Conservation (phyloP, 2,329 filamentous ascomycete species). For the Fusarium multiceps region DNA sequence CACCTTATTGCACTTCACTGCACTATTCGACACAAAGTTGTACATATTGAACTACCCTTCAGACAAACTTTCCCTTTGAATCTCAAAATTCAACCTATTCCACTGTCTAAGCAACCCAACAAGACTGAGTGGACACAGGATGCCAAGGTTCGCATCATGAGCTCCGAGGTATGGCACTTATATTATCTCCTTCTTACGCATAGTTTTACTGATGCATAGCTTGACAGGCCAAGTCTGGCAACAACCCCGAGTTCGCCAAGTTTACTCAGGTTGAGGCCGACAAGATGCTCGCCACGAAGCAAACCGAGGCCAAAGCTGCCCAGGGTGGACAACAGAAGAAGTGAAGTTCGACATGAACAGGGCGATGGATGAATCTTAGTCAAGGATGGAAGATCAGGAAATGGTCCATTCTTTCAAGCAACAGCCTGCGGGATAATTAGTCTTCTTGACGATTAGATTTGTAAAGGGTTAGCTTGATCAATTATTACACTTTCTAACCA, state of each 20-base stretch:
- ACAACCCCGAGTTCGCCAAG: constrained; percentile 5
- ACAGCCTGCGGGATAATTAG: background rate
- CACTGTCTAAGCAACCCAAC: constrained; percentile 7
- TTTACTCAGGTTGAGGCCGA: constrained; percentile 11
- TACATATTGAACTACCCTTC: background rate
- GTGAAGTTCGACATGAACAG: background rate
- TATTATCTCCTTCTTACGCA: too few relatives aligned
- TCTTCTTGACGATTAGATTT: background rate
- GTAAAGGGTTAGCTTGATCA: background rate
- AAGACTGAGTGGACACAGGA: constrained; percentile 14
- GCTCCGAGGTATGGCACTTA: background rate
- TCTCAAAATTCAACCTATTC: background rate
- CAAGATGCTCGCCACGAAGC: background rate
- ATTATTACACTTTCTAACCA: background rate
- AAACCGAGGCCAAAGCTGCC: background rate
- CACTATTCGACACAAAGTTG: background rate
- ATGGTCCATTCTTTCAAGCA: background rate
- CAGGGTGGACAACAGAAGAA: constrained; percentile 16
- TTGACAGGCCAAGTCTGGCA: constrained; percentile 16
- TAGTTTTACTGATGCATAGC: background rate
- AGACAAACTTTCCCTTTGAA: background rate
- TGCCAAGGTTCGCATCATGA: constrained; percentile 15
- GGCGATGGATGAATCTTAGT: background rate
- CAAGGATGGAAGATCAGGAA: background rate
- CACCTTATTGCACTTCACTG: background rate